These are phyloP conservation scores for Malania oleifera DNA, from an alignment of 164 flowering plant genomes.

Conservation along the genomic window DNA sequence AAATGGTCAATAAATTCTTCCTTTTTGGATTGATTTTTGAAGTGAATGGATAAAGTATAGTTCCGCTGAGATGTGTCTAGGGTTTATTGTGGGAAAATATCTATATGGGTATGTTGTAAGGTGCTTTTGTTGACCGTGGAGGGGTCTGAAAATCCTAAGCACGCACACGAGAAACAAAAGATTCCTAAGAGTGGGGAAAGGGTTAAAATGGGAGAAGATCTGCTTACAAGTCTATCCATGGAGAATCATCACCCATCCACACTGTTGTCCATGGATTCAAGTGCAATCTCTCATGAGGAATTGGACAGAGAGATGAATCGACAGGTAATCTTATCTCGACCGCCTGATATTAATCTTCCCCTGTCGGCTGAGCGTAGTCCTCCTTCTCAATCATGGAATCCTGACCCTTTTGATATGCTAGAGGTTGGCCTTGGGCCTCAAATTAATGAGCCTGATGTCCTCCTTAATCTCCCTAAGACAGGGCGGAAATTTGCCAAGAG, in stretches of 20 bases:
- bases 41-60: neutral
- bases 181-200: neutral
- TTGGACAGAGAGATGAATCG: slow-evolving; percentile 19
- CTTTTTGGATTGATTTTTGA: neutral
- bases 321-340: slow-evolving; percentile 11
- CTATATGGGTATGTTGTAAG: slow-evolving; percentile 7
- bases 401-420: slow-evolving; percentile 18
- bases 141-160: neutral
- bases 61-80: slow-evolving; percentile 5
- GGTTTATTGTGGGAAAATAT: slow-evolving; percentile 7
- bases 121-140: slow-evolving; percentile 8
- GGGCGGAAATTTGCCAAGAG: slow-evolving; percentile 25
- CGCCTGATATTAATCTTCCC: slow-evolving; percentile 29
- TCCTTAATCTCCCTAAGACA: slow-evolving; percentile 13
- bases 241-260: slow-evolving; percentile 26
- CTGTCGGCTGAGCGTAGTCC: slow-evolving; percentile 20
- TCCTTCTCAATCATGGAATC: slow-evolving; percentile 19
- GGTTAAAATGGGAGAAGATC: slow-evolving; percentile 20
- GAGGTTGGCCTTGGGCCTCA: slow-evolving; percentile 25
- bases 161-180: neutral
- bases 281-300: slow-evolving; percentile 19
- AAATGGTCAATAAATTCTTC: neutral
- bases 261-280: slow-evolving; percentile 26
- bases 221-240: slow-evolving; percentile 20
- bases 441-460: slow-evolving; percentile 10